A percentile compares a stretch with the other conserved stretches of the same genome.
These are phyloP conservation scores for Mycothermus thermophilus DNA, from an alignment of 495 filamentous ascomycete species.

Conservation along the genomic window DNA sequence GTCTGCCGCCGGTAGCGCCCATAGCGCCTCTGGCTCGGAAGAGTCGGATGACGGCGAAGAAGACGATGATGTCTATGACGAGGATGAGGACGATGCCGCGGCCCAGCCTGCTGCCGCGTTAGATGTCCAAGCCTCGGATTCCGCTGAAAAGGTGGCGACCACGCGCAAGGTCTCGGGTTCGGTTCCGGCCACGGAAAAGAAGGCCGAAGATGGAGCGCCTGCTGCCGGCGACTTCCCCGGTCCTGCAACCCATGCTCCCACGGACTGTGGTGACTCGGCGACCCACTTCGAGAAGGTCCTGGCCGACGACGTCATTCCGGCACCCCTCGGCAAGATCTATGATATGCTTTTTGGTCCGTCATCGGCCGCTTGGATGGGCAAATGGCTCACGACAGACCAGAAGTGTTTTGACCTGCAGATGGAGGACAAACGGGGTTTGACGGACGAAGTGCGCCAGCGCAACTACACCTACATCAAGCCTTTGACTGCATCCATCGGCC, in stretches of 20 bases:
- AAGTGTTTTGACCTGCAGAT: conserved; percentile 78
- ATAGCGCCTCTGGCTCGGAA: conserved; percentile 41
- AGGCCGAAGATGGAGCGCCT: conserved; percentile 40
- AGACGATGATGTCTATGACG: conserved; percentile 59
- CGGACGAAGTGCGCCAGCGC: conserved; percentile 55
- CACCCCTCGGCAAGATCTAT: conserved; percentile 87
- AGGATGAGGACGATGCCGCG: conserved; percentile 59
- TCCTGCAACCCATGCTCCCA: conserved; percentile 66
- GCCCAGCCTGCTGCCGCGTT: conserved; percentile 43
- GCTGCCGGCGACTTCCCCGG: conserved; percentile 66
- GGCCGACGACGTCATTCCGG: conserved; percentile 73
- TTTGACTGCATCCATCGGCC: conserved; percentile 67
- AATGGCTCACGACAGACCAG: conserved; percentile 74
- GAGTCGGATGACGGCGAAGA: conserved; percentile 50
- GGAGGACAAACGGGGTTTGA: conserved; percentile 66
- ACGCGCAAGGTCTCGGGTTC: conserved; percentile 55
- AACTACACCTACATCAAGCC: conserved; percentile 88
- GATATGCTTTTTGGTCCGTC: conserved; percentile 70
- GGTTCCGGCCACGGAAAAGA: conserved; percentile 39
- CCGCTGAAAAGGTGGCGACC: conserved; percentile 36
- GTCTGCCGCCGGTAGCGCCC: conserved; percentile 20
- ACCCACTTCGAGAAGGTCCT: conserved; percentile 73
- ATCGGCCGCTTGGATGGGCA: conserved; percentile 65
- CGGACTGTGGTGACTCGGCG: conserved; percentile 62
- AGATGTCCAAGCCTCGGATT: conserved; percentile 47